These are phyloP conservation scores for Zoysia matrella DNA, from an alignment of 202 grass and related monocot genomes.

Conservation along the genomic window DNA sequence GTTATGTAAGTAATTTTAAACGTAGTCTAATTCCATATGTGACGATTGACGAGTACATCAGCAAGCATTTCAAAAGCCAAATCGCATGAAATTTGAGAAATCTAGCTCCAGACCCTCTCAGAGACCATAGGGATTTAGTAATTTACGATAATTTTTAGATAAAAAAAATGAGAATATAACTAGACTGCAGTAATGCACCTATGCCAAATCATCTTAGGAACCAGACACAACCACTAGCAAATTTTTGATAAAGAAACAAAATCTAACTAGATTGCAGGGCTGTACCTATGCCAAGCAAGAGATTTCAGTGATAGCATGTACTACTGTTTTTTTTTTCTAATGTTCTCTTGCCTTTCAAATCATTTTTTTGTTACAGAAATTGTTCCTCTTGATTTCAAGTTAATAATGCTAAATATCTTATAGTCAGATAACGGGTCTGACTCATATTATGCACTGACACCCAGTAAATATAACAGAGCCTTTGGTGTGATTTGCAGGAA, in stretches of 20 bases:
- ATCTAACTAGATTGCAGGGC: not conserved
- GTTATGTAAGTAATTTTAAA: not conserved
- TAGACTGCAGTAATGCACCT: too few species aligned
- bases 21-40: not conserved
- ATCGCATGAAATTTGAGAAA: not conserved
- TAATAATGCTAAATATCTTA: not conserved
- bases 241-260: not conserved
- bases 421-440: not conserved
- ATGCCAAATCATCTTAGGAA: not conserved
- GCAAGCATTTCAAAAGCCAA: not conserved
- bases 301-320: not conserved
- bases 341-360: not conserved
- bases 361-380: constrained; percentile 7
- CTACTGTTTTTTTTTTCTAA: not conserved
- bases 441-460: not conserved
- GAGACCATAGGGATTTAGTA: too few species aligned
- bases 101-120: not conserved
- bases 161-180: too few species aligned
- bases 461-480: not conserved
- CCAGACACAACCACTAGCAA: not conserved
- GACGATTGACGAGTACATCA: not conserved
- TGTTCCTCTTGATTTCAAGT: not conserved
- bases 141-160: too few species aligned
- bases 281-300: not conserved
- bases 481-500: not conserved